Evolutionary conservation across 1,284 basidiomycete genomes (phyloP), one percentile per base, ranked within the genome.

Genomic region (Cystobasidium slooffiae): DNA sequence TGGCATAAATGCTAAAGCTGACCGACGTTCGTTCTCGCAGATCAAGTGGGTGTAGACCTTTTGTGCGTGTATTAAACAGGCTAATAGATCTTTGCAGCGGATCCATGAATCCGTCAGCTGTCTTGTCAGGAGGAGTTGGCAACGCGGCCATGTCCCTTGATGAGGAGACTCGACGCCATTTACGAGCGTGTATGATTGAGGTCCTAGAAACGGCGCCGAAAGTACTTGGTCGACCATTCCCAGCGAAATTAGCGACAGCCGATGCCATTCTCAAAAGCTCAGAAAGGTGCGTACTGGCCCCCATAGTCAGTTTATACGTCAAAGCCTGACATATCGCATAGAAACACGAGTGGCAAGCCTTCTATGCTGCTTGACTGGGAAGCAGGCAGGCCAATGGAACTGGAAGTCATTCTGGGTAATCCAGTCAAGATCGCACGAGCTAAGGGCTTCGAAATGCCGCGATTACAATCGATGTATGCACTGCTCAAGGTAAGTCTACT

Each of bases 351-450:
- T 6, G 83, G 82, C 6, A 78, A 79, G 75, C 84, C 84, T 8
- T 82, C 81, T 65, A 85, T 85, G 84, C 77, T 84, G 31, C 76
- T 83, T 16, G 84, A 85, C 74, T 84, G 84, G 83, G 80, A 82
- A 56, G 77, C 78, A 0, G 79, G 78, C 1, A 73, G 80, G 7
- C 80, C 81, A 9, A 81, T 85, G 80, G 84, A 85, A 75, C 76
- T 84, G 1, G 83, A 85, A 69, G 83, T 83, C 3, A 81, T 81
- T 20, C 75, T 81, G 10, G 81, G 81, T 6, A 81, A 81, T 63
- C 80, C 80, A 47, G 74, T 77, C 18, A 76, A 81, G 8, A 80
- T 83, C 41, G 84, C 83, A 1, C 75, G 79, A 52, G 76, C 79
- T 37, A 79, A 82, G 53, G 82, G 82, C 0, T 76, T 82, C 14